These are phyloP conservation scores for Metschnikowia shivogae DNA, from an alignment of 805 yeast species.

Conservation along the genomic window DNA sequence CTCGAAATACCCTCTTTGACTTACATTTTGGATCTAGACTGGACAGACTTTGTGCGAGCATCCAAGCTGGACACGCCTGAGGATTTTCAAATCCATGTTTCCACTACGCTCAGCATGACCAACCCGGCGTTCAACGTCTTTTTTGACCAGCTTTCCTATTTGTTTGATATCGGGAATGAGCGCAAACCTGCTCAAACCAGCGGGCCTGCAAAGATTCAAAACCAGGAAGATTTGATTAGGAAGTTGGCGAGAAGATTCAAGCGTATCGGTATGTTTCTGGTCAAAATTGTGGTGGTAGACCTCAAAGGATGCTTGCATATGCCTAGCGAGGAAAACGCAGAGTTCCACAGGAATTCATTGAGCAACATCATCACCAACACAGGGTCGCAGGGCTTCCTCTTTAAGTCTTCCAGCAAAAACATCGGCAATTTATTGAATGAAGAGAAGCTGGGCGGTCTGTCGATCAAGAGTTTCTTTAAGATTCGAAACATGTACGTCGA, in stretches of 20 bases:
- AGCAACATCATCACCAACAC: constrained; percentile 26
- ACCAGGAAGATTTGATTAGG: not conserved
- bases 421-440: constrained; percentile 12
- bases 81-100: constrained; percentile 14
- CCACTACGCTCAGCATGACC: constrained; percentile 24
- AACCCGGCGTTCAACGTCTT: constrained; percentile 35
- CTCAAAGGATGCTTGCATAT: constrained; percentile 26
- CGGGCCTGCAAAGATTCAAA: not conserved
- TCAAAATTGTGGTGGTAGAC: constrained; percentile 30
- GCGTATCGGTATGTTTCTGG: constrained; percentile 8
- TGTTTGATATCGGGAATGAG: constrained; percentile 8
- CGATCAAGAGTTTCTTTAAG: constrained; percentile 25
- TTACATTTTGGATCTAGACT: constrained; percentile 20
- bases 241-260: constrained; percentile 1
- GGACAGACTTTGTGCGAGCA: constrained; percentile 22
- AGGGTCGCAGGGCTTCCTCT: constrained; percentile 22
- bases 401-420: constrained; percentile 26
- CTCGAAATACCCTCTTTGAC: constrained; percentile 37
- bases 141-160: constrained; percentile 32
- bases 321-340: constrained; percentile 18
- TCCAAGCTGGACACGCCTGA: constrained; percentile 5
- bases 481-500: constrained; percentile 28
- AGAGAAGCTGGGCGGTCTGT: constrained; percentile 1
- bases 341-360: constrained; percentile 21
- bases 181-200: not conserved